phyloP scores from a whole-genome alignment of 169 alveolate genomes.

The Besnoitia besnoiti region DNA sequence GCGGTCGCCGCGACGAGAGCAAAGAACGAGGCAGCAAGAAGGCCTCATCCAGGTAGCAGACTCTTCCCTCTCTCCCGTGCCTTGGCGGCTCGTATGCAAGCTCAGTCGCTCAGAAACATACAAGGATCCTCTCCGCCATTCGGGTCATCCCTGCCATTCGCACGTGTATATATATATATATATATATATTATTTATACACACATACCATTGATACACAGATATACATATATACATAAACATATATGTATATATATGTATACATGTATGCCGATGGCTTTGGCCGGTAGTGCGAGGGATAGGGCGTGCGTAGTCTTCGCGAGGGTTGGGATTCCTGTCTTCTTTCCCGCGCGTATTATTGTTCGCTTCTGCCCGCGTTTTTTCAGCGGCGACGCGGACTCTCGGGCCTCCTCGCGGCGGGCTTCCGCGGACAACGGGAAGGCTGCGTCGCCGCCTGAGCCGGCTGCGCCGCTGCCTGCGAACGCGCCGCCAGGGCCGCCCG shows the following conservation, averaged over 20 bases:
- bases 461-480: constrained; percentile 10
- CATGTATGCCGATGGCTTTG: too few species aligned
- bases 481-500: constrained; percentile 24
- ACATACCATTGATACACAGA: not conserved
- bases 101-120: not conserved
- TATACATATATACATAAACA: not conserved
- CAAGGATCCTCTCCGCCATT: not conserved
- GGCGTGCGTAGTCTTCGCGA: not conserved
- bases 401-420: not conserved
- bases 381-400: not conserved
- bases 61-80: not conserved
- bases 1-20: not conserved
- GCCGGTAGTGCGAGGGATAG: not conserved
- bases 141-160: not conserved
- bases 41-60: not conserved
- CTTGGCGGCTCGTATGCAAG: too few species aligned
- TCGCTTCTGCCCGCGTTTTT: not conserved
- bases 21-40: not conserved
- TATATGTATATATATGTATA: not conserved
- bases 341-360: not conserved
- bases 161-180: not conserved
- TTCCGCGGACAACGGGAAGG: not conserved
- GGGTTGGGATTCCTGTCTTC: not conserved
- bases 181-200: not conserved
- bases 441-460: not conserved